These are phyloP conservation scores for Penicillium steckii DNA, from an alignment of 495 filamentous ascomycete genomes.

Conservation along the genomic window DNA sequence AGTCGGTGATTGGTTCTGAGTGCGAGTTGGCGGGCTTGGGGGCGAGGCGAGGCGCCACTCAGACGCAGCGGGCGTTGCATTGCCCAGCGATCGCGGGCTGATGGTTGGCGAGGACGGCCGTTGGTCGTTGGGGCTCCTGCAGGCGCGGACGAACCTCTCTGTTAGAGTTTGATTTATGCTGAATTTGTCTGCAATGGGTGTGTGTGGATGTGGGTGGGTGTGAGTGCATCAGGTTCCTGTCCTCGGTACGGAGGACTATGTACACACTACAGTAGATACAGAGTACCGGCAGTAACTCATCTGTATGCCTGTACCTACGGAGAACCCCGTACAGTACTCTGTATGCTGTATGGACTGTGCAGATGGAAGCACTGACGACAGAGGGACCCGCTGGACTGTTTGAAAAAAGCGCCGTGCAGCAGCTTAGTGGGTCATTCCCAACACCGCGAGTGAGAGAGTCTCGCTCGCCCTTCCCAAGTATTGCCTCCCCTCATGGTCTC, in stretches of 20 bases:
- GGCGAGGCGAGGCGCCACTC: constrained; percentile 9
- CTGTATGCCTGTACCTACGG: too few relatives aligned
- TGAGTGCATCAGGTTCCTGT: too few relatives aligned
- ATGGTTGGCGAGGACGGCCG: constrained; percentile 17
- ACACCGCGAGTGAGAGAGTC: background rate
- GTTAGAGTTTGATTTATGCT: constrained; percentile 17
- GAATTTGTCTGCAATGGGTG: too few relatives aligned
- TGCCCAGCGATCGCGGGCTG: constrained; percentile 9
- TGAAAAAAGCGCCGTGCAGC: constrained; percentile 17
- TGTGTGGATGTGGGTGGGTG: too few relatives aligned
- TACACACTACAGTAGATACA: background rate
- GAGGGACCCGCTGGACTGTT: constrained; percentile 2
- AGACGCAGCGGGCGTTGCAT: constrained; percentile 8
- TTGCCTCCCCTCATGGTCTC: background rate
- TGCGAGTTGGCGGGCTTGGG: constrained; percentile 1
- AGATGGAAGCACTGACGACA: constrained; percentile 1
- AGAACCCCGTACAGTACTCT: too few relatives aligned
- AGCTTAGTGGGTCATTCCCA: constrained; percentile 8
- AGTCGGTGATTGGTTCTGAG: constrained; percentile 15
- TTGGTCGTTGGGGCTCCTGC: constrained; percentile 20
- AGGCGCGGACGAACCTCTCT: constrained; percentile 23
- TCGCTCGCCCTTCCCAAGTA: background rate
- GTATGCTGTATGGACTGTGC: constrained; percentile 2
- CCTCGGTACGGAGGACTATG: background rate
- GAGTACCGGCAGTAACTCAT: too few relatives aligned